A percentile compares a stretch with the other conserved stretches of the same genome.
These are phyloP conservation scores for Clausena lansium DNA, from an alignment of 345 rosid species.

Conservation along the genomic window DNA sequence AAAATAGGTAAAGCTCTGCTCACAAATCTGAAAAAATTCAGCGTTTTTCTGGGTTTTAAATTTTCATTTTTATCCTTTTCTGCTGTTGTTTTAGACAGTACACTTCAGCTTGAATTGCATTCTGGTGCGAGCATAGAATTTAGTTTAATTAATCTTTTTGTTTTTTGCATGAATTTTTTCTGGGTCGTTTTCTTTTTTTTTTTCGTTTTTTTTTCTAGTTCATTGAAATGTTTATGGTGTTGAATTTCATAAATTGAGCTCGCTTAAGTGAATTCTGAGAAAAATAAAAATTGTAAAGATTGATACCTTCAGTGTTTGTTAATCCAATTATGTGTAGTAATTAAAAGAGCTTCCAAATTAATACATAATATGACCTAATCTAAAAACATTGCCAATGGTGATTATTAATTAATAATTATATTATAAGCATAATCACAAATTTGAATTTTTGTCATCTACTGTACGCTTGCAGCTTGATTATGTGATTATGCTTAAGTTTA, in stretches of 20 bases:
- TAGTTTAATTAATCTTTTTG: not conserved
- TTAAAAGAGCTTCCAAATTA: not conserved
- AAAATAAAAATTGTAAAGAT: not conserved
- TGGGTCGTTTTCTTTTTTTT: not conserved
- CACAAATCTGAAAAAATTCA: not conserved
- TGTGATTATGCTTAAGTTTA: not conserved
- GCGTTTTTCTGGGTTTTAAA: not conserved
- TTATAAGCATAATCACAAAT: not conserved
- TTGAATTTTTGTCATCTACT: not conserved
- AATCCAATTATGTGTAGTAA: not conserved
- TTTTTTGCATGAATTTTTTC: not conserved
- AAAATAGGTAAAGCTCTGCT: not conserved
- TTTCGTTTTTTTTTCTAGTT: not conserved
- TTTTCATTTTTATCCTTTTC: not conserved
- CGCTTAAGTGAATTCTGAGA: not conserved
- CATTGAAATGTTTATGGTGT: not conserved
- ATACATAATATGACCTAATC: not conserved
- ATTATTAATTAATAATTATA: no score
- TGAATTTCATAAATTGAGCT: not conserved
- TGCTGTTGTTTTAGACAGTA: not conserved
- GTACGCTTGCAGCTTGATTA: not conserved
- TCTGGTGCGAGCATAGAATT: slow-evolving; percentile 6
- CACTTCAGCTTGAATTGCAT: slow-evolving; percentile 3
- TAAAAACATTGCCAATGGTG: not conserved
- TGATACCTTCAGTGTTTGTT: not conserved